Conservation (phyloP, 1,284 basidiomycete species). For the Macrocybe sp. region DNA sequence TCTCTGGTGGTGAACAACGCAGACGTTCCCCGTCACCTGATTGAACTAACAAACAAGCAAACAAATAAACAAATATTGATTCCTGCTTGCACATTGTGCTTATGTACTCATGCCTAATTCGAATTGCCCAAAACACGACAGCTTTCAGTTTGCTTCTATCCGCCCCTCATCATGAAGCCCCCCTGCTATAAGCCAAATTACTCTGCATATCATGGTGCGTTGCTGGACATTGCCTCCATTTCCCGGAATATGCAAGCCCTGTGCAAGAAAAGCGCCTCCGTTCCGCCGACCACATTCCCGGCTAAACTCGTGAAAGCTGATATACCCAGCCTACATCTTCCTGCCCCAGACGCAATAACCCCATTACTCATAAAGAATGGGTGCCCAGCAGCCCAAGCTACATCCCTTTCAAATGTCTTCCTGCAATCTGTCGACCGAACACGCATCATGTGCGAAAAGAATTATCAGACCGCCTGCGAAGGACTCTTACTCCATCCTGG, state of each 20-base stretch:
- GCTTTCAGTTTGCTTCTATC: no score
- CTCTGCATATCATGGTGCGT: not conserved
- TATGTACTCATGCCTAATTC: no score
- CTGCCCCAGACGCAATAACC: not conserved
- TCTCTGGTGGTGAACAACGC: no score
- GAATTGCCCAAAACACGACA: no score
- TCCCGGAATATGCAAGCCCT: not conserved
- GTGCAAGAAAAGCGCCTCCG: not conserved
- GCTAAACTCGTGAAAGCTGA: not conserved
- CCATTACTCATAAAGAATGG: not conserved
- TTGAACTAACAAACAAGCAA: no score
- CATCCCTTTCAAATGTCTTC: slow-evolving; percentile 7
- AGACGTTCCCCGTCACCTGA: no score
- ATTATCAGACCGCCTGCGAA: not conserved
- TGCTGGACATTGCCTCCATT: not conserved
- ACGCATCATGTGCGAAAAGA: not conserved
- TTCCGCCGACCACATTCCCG: not conserved
- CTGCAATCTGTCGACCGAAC: not conserved
- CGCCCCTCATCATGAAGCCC: no score
- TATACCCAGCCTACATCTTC: not conserved
- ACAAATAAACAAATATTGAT: no score
- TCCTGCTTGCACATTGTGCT: no score
- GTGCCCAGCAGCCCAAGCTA: not conserved
- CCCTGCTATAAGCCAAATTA: no score
- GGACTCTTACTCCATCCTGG: not conserved